Conservation (phyloP, 495 filamentous ascomycete species). For the Trichoderma reesei region DNA sequence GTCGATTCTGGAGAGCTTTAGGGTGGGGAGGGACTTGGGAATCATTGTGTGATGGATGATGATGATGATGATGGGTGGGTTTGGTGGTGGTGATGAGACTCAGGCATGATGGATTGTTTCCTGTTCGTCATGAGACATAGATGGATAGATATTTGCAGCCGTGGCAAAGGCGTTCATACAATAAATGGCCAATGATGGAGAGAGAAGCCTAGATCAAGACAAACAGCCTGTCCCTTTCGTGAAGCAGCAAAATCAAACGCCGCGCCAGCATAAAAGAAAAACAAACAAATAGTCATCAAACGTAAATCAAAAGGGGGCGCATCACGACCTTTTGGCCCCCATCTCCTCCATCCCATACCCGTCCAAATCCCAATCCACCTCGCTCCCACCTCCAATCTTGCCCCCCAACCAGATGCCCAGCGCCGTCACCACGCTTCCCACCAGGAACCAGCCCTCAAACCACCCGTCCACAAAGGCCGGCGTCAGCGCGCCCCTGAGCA, state of each 20-base stretch:
- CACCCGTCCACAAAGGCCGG: conserved; percentile 63
- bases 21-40: conserved; percentile 15
- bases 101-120: neutral
- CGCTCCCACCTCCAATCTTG: conserved; percentile 37
- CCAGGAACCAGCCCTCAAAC: conserved; percentile 76
- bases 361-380: conserved; percentile 50
- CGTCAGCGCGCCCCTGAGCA: conserved; percentile 37
- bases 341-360: conserved; percentile 58
- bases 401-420: conserved; percentile 59
- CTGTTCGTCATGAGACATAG: neutral
- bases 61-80: neutral
- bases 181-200: neutral
- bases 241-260: neutral
- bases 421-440: conserved; percentile 50
- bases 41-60: neutral
- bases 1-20: conserved; percentile 21
- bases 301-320: neutral
- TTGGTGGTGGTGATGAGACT: too few relatives aligned
- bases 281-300: neutral
- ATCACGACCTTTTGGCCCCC: conserved; percentile 49
- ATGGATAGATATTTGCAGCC: neutral
- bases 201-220: neutral
- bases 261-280: neutral
- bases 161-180: neutral
- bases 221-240: neutral